These are phyloP conservation scores for Penicillium paneum DNA, from an alignment of 2,329 filamentous ascomycete species.

Conservation along the genomic window DNA sequence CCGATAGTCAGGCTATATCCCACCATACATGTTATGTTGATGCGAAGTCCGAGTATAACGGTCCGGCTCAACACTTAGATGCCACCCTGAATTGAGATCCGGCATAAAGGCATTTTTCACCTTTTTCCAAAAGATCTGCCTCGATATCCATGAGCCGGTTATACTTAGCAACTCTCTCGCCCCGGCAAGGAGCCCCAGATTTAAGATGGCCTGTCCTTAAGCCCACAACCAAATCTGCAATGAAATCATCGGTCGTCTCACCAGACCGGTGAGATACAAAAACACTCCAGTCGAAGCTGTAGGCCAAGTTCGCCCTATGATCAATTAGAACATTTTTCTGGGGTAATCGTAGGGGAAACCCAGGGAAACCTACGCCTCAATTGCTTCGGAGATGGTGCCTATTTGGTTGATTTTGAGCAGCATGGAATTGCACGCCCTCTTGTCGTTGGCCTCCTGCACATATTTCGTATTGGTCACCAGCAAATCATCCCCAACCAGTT, in stretches of 20 bases:
- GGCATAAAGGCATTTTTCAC: background rate
- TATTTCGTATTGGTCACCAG: conserved; percentile 40
- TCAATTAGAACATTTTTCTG: background rate
- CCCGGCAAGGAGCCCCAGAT: conserved; percentile 40
- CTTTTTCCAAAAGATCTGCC: conserved; percentile 23
- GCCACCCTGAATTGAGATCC: background rate
- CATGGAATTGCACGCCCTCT: conserved; percentile 42
- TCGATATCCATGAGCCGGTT: conserved; percentile 48
- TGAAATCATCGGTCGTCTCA: conserved; percentile 46
- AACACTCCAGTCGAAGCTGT: conserved; percentile 37
- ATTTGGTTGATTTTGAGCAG: conserved; percentile 47
- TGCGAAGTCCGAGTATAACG: no score
- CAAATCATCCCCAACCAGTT: conserved; percentile 45
- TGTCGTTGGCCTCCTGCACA: conserved; percentile 35
- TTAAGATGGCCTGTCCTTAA: conserved; percentile 43
- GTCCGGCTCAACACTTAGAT: background rate
- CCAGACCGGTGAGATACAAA: conserved; percentile 46
- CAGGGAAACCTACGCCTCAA: conserved; percentile 34
- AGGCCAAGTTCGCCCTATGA: conserved; percentile 31
- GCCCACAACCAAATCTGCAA: conserved; percentile 43
- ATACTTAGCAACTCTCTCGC: conserved; percentile 45
- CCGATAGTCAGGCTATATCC: no score
- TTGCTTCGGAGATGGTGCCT: conserved; percentile 42
- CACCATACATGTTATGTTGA: no score
- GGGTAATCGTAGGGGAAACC: background rate